These are phyloP conservation scores for Jatropha multifida DNA, from an alignment of 441 rosid species.

Conservation along the genomic window DNA sequence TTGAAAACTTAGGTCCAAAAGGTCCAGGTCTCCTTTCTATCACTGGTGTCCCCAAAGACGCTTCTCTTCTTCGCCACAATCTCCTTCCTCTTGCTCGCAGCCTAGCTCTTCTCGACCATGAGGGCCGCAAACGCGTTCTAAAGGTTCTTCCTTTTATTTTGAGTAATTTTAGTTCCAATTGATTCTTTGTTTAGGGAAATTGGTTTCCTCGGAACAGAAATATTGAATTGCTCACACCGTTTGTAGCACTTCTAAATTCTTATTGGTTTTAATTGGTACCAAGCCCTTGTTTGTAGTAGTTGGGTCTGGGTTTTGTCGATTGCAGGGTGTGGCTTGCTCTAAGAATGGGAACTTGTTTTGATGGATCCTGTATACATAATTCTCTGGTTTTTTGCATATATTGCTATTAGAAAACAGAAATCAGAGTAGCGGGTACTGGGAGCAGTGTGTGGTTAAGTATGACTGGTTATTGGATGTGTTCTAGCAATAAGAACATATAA, in stretches of 20 bases:
- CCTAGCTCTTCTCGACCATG: slow-evolving; percentile 63
- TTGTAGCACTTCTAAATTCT: too few relatives aligned
- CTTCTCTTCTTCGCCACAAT: slow-evolving; percentile 51
- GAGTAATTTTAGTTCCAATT: neutral
- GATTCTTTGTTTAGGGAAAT: neutral
- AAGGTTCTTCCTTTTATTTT: slow-evolving; percentile 40
- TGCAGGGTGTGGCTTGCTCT: neutral
- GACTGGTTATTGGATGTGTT: neutral
- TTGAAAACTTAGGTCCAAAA: slow-evolving; percentile 66
- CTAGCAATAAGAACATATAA: too few relatives aligned
- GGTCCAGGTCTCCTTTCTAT: slow-evolving; percentile 81
- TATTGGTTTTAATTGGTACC: neutral
- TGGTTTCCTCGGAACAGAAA: neutral
- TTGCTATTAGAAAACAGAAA: neutral
- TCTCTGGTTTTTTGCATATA: neutral
- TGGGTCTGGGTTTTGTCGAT: neutral
- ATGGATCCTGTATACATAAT: neutral
- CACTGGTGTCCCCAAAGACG: slow-evolving; percentile 48
- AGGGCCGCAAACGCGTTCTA: slow-evolving; percentile 52
- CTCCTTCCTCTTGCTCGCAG: slow-evolving; percentile 66
- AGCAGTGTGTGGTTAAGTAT: neutral
- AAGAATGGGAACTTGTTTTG: neutral
- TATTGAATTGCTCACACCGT: neutral
- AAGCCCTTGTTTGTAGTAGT: neutral
- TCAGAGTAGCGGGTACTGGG: too few relatives aligned